A percentile compares a stretch with the other conserved stretches of the same genome.
These are phyloP conservation scores for Pleoardoris graminearum DNA, from an alignment of 2,329 filamentous ascomycete species.

Conservation along the genomic window DNA sequence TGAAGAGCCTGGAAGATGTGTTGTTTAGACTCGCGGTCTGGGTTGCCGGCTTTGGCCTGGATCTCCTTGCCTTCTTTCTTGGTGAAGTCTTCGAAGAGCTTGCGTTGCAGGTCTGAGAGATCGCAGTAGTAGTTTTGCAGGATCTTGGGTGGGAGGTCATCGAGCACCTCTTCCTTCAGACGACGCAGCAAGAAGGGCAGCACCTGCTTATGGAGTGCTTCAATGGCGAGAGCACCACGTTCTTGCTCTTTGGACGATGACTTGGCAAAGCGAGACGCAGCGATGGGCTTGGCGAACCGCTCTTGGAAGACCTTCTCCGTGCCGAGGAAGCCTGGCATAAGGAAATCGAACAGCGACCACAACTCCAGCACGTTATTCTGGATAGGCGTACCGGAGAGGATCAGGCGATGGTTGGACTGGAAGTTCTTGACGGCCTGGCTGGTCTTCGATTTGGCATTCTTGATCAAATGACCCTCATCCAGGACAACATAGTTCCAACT, in stretches of 20 bases:
- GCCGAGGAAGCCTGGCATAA: constrained; percentile 97
- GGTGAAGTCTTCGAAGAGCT: constrained; percentile 93
- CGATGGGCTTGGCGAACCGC: constrained; percentile 91
- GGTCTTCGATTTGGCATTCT: constrained; percentile 97
- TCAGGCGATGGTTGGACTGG: constrained; percentile 88
- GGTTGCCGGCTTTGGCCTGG: constrained; percentile 75
- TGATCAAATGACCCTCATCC: constrained; percentile 97
- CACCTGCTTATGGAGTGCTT: constrained; percentile 98
- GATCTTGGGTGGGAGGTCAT: constrained; percentile 97
- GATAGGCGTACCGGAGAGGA: constrained; percentile 94
- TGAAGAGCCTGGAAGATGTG: constrained; percentile 99
- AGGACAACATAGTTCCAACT: constrained; percentile 98
- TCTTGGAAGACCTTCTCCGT: constrained; percentile 97
- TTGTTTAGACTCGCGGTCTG: constrained; percentile 89
- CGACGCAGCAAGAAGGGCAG: constrained; percentile 93
- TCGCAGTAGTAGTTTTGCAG: constrained; percentile 99
- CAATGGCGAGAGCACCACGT: constrained; percentile 91
- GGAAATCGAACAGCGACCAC: constrained; percentile 97
- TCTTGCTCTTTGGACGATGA: constrained; percentile 98
- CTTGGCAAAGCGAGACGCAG: constrained; percentile 91
- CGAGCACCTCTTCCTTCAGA: constrained; percentile 94
- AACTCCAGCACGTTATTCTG: constrained; percentile 97
- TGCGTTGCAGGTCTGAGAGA: constrained; percentile 89
- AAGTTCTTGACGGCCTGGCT: constrained; percentile 90
- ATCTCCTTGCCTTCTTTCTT: constrained; percentile 91